A percentile compares a stretch with the other conserved stretches of the same genome.
Evolutionary conservation across 169 alveolate genomes (phyloP).

Genomic region (Babesia divergens): DNA sequence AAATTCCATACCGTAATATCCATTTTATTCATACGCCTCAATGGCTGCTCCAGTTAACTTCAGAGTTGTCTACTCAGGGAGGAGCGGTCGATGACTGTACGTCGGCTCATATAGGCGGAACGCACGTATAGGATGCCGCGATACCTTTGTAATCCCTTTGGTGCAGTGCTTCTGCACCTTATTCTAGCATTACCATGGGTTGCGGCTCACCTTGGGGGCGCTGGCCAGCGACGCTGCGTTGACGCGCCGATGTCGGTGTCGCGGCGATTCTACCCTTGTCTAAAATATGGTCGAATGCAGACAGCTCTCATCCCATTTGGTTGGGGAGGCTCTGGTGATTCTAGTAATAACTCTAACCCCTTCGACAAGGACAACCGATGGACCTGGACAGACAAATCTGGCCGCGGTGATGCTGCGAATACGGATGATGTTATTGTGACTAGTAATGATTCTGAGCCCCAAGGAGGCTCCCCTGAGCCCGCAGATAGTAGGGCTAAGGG

Average conservation of each 20-base stretch:
- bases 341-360: constrained; percentile 1
- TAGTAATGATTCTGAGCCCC: not conserved
- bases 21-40: too few relatives aligned
- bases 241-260: not conserved
- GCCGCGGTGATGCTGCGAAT: not conserved
- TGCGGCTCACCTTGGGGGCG: not conserved
- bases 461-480: too few relatives aligned
- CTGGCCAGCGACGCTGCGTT: not conserved
- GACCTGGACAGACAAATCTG: constrained; percentile 38
- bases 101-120: not conserved
- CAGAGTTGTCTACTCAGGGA: too few relatives aligned
- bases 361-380: constrained; percentile 8
- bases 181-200: not conserved
- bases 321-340: constrained; percentile 12
- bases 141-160: not conserved
- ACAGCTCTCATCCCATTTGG: constrained; percentile 58
- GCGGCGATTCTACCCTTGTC: not conserved
- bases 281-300: not conserved
- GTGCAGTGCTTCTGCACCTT: not conserved
- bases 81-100: constrained; percentile 17
- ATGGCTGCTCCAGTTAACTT: too few relatives aligned
- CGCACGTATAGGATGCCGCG: constrained; percentile 23
- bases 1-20: too few relatives aligned
- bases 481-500: not conserved
- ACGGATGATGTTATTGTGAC: not conserved